These are phyloP conservation scores for Candida gigantensis DNA, from an alignment of 1,139 yeast genomes.

Conservation along the genomic window DNA sequence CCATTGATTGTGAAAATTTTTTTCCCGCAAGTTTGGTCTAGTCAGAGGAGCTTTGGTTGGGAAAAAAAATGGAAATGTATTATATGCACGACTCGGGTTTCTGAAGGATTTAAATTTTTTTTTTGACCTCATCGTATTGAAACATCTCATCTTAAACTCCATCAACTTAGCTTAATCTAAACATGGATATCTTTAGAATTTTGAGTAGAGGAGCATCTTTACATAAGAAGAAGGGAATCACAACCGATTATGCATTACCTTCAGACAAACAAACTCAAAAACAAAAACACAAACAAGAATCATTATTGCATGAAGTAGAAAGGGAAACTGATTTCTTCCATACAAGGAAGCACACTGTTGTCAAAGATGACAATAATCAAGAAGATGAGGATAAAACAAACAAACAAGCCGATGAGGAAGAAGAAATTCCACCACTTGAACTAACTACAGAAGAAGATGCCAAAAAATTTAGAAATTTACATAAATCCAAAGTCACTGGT, in stretches of 20 bases:
- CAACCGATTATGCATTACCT: slow-evolving; percentile 50
- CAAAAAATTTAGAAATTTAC: slow-evolving; percentile 49
- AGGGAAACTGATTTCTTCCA: slow-evolving; percentile 73
- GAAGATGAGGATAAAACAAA: slow-evolving; percentile 11
- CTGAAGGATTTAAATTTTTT: too few species aligned
- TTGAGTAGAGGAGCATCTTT: slow-evolving; percentile 83
- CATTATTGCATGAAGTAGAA: slow-evolving; percentile 47
- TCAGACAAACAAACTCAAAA: slow-evolving; percentile 17
- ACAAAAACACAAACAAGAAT: slow-evolving; percentile 34
- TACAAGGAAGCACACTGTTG: slow-evolving; percentile 43
- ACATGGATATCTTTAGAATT: slow-evolving; percentile 88
- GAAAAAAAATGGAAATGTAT: too few species aligned
- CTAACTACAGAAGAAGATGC: slow-evolving; percentile 63
- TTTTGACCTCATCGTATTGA: too few species aligned
- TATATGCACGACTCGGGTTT: too few species aligned
- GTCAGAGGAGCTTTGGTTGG: too few species aligned
- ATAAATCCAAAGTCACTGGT: slow-evolving; percentile 70
- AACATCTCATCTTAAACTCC: too few species aligned
- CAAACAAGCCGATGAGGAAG: slow-evolving; percentile 22
- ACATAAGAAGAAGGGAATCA: slow-evolving; percentile 50
- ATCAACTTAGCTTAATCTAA: neutral
- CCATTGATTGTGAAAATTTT: too few species aligned
- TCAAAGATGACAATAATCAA: slow-evolving; percentile 19
- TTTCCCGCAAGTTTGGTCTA: too few species aligned
- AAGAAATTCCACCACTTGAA: slow-evolving; percentile 40